A percentile compares a stretch with the other conserved stretches of the same genome.
Conservation (phyloP, 305 asterid species). For the Coffea humblotiana region DNA sequence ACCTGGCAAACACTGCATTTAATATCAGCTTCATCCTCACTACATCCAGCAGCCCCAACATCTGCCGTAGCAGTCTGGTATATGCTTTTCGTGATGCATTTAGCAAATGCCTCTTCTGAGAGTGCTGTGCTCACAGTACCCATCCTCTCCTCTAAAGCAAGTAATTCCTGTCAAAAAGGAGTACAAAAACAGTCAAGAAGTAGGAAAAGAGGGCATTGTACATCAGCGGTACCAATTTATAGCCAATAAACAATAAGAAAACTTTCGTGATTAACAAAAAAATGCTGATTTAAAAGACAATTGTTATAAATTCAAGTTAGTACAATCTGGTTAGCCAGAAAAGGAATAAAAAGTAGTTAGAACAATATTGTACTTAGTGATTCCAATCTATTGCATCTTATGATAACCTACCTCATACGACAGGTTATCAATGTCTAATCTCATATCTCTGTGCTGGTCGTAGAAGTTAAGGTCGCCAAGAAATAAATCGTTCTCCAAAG, state of each 20-base stretch:
- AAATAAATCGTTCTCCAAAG: slow-evolving; percentile 60
- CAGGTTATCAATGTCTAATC: slow-evolving; percentile 92
- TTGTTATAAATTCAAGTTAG: neutral
- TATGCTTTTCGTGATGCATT: slow-evolving; percentile 58
- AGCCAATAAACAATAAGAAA: neutral
- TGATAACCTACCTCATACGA: slow-evolving; percentile 69
- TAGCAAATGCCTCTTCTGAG: slow-evolving; percentile 69
- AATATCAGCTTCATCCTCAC: slow-evolving; percentile 47
- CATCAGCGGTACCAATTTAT: neutral
- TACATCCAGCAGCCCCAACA: slow-evolving; percentile 24
- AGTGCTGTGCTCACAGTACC: slow-evolving; percentile 89
- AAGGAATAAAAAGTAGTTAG: neutral
- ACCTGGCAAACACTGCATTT: slow-evolving; percentile 96
- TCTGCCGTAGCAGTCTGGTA: slow-evolving; percentile 36
- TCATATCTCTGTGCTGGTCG: slow-evolving; percentile 84
- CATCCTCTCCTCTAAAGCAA: slow-evolving; percentile 88
- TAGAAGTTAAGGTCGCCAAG: slow-evolving; percentile 56
- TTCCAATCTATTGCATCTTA: slow-evolving; percentile 1
- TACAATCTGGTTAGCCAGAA: neutral
- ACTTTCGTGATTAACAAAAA: slow-evolving; percentile 3
- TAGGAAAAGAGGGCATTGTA: neutral
- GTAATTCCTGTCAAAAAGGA: slow-evolving; percentile 56
- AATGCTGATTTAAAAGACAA: neutral
- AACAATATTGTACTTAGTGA: neutral
- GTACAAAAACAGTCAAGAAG: slow-evolving; percentile 6